Base-by-base conservation (phyloP, 2,329 filamentous ascomycete genomes). In the Gliomastix tumulicola region DNA sequence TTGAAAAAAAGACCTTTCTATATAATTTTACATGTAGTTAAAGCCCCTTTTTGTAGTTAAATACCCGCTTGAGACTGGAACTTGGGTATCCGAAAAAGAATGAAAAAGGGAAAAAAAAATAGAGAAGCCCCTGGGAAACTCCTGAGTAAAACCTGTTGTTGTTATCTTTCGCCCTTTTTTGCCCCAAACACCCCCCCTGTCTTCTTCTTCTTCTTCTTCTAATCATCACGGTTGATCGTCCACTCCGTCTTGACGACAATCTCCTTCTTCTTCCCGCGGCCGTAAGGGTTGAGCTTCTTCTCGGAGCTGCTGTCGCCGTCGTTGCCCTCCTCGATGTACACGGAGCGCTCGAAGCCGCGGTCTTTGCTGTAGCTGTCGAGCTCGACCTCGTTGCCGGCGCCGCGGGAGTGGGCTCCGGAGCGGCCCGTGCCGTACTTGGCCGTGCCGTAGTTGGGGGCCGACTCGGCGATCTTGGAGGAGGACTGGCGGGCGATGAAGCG, bases 401-500 rank as follows among this genome's bases (percentile, higher is more conserved):
- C 27, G 27, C 27, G 27, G 5, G n/a, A 4, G n/a, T 4, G 15
- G n/a, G 27, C 15, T n/a, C 27, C n/a, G n/a, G 18, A 15, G 27
- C 9, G 9, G 9, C 27, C 27, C 6, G n/a, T 30, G 27, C 27
- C 27, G 27, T 17, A 9, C 3, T 15, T 4, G n/a, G 15, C 27
- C 8, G 15, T 30, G 10, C n/a, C 27, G n/a, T 30, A n/a, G 27
- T 17, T 11, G 5, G 9, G 15, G 5, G n/a, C 4, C 8, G 15
- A n/a, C 27, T 30, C 27, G 4, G 27, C 15, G n/a, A 15, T 17
- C 7, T 30, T 30, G 27, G 18, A 17, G n/a, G n/a, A 4, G 27
- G 27, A 30, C 33, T 35, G 16, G 8, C 33, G 15, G n/a, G n/a
- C n/a, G n/a, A n/a, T n/a, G 21, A 25, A 35, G 27, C 37, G 40